Percentiles rank a stretch among this genome's conserved stretches.
Evolutionary conservation across 768 basidiomycete genomes (phyloP).

Genomic region (Cystobasidiopsis lactophilus): DNA sequence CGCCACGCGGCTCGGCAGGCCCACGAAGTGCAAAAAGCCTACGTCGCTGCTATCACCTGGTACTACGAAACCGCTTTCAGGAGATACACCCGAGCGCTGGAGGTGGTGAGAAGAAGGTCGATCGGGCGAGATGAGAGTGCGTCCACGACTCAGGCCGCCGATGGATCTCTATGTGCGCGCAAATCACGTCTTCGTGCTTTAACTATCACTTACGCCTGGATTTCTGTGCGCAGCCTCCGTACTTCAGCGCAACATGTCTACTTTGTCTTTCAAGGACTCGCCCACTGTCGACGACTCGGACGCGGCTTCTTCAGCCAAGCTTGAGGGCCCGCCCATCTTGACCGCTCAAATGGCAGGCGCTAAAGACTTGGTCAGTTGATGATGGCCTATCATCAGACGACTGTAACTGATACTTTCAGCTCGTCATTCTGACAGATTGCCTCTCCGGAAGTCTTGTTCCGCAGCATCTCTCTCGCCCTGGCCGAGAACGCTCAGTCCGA

Average conservation of each 20-base stretch:
- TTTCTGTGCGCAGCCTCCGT: neutral
- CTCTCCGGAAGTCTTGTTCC: constrained; percentile 56
- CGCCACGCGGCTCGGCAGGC: constrained; percentile 63
- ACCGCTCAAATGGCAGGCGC: constrained; percentile 77
- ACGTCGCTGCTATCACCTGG: constrained; percentile 54
- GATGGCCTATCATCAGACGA: neutral
- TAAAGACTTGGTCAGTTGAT: constrained; percentile 34
- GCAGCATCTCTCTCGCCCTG: constrained; percentile 68
- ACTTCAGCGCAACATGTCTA: neutral
- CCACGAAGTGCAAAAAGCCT: constrained; percentile 66
- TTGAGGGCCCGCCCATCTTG: constrained; percentile 60
- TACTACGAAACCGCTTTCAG: constrained; percentile 94
- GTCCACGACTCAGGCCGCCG: neutral
- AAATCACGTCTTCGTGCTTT: neutral
- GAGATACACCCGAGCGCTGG: constrained; percentile 61
- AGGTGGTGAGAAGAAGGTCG: constrained; percentile 44
- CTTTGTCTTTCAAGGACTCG: neutral
- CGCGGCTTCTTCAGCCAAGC: constrained; percentile 19
- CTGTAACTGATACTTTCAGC: constrained; percentile 32
- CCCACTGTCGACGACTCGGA: neutral
- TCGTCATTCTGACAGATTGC: constrained; percentile 39
- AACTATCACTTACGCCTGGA: neutral
- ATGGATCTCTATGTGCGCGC: neutral
- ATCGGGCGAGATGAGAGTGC: neutral
- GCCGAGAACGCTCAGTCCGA: constrained; percentile 89